These are phyloP conservation scores for Microbotryum lychnidis-dioicae DNA, from an alignment of 1,284 basidiomycete genomes.

Conservation along the genomic window DNA sequence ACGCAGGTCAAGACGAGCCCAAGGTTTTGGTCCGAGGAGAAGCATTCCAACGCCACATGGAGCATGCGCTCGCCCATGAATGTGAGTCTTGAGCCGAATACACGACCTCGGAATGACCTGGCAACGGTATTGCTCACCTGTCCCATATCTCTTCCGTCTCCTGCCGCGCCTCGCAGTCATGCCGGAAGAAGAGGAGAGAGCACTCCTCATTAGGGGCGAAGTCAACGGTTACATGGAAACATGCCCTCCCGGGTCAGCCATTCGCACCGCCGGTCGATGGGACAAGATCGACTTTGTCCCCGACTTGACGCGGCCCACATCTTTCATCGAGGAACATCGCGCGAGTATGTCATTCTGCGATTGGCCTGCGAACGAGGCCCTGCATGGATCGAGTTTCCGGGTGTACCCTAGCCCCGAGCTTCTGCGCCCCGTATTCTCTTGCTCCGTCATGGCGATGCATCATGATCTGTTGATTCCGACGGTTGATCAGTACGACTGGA, in stretches of 20 bases:
- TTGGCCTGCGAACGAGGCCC: constrained; percentile 11
- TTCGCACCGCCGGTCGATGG: neutral
- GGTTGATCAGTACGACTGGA: constrained; percentile 27
- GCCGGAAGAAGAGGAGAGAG: too few relatives aligned
- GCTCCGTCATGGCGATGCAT: constrained; percentile 31
- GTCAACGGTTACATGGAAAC: neutral
- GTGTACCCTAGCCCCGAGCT: constrained; percentile 15
- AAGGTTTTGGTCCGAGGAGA: constrained; percentile 23
- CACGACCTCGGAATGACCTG: too few relatives aligned
- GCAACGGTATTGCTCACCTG: too few relatives aligned
- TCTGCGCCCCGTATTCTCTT: constrained; percentile 34
- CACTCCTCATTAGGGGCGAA: too few relatives aligned
- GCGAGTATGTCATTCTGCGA: constrained; percentile 16
- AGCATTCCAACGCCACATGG: constrained; percentile 12
- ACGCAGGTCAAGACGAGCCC: constrained; percentile 19
- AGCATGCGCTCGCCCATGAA: constrained; percentile 8
- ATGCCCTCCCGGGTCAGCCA: neutral
- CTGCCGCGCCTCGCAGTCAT: too few relatives aligned
- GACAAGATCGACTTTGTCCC: neutral
- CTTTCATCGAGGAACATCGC: constrained; percentile 11
- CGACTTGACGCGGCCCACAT: neutral
- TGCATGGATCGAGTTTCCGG: constrained; percentile 5
- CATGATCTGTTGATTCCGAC: constrained; percentile 33
- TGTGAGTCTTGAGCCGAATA: constrained; percentile 3
- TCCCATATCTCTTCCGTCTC: too few relatives aligned